Conservation (phyloP, 2,329 filamentous ascomycete species). For the Neofusicoccum kwambonambiense region DNA sequence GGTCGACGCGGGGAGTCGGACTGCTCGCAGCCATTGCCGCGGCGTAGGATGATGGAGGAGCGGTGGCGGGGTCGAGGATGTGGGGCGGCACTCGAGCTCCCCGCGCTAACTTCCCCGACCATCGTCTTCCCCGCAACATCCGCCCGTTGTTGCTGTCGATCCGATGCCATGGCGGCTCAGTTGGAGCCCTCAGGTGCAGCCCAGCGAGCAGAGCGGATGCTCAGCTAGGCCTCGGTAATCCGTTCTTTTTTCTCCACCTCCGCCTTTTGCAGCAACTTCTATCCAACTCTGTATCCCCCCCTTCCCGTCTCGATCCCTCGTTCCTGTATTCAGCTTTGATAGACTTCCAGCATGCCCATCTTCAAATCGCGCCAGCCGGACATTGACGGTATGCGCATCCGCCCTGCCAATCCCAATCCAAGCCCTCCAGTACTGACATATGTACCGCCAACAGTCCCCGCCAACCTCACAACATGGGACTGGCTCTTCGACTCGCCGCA, state of each 20-base stretch:
- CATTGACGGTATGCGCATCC: constrained; percentile 35
- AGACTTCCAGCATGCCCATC: constrained; percentile 32
- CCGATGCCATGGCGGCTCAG: background rate
- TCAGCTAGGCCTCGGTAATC: background rate
- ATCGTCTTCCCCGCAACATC: background rate
- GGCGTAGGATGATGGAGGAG: background rate
- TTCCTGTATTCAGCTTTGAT: background rate
- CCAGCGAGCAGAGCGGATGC: background rate
- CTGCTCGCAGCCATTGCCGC: background rate
- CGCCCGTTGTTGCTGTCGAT: background rate
- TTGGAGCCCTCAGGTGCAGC: background rate
- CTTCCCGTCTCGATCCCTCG: background rate
- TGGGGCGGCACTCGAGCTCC: background rate
- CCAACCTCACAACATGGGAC: constrained; percentile 57
- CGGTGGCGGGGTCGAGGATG: background rate
- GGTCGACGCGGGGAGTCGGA: background rate
- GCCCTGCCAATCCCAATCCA: background rate
- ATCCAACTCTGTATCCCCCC: background rate
- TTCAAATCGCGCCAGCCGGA: constrained; percentile 45
- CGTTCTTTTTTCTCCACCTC: background rate
- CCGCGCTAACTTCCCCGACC: background rate
- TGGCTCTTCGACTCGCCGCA: constrained; percentile 60
- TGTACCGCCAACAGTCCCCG: constrained; percentile 45
- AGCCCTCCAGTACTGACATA: constrained; percentile 2
- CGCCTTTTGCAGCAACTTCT: background rate